Conservation (phyloP, 1,284 basidiomycete genomes). For the Ceratobasidium sp. region DNA sequence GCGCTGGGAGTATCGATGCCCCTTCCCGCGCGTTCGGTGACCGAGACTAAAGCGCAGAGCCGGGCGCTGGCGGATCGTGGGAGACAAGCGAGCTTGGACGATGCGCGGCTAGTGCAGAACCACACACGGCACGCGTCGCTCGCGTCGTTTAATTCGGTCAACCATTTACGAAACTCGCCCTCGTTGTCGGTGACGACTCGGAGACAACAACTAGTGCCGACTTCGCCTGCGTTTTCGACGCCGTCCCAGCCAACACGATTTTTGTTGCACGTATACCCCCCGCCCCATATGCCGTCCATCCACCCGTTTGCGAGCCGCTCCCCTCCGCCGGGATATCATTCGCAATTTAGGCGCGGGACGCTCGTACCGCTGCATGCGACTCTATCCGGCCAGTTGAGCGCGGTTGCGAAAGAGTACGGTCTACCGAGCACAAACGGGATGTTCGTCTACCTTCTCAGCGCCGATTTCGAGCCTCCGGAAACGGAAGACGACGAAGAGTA, state of each 20-base stretch:
- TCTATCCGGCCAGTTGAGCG: slow-evolving; percentile 76
- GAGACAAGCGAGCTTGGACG: slow-evolving; percentile 33
- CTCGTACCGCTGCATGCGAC: slow-evolving; percentile 80
- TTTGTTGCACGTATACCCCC: slow-evolving; percentile 82
- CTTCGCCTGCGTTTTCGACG: slow-evolving; percentile 57
- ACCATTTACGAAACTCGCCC: slow-evolving; percentile 62
- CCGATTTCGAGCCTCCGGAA: slow-evolving; percentile 48
- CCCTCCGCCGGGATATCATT: slow-evolving; percentile 77
- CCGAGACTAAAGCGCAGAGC: slow-evolving; percentile 52
- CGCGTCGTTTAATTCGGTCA: slow-evolving; percentile 53
- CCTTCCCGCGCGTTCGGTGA: slow-evolving; percentile 62
- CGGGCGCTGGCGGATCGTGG: slow-evolving; percentile 57
- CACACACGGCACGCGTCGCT: slow-evolving; percentile 22
- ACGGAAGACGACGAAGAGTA: slow-evolving; percentile 61
- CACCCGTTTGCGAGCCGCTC: slow-evolving; percentile 65
- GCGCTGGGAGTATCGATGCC: slow-evolving; percentile 83
- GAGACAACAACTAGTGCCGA: slow-evolving; percentile 47
- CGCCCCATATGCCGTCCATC: slow-evolving; percentile 74
- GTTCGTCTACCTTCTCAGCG: slow-evolving; percentile 76
- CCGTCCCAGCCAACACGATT: slow-evolving; percentile 68
- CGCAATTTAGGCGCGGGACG: slow-evolving; percentile 80
- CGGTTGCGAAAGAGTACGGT: slow-evolving; percentile 90
- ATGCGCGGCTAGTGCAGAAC: slow-evolving; percentile 11
- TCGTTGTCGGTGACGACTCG: slow-evolving; percentile 72
- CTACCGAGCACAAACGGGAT: slow-evolving; percentile 84